Conservation (phyloP, 768 basidiomycete genomes). For the Mycena amicta region DNA sequence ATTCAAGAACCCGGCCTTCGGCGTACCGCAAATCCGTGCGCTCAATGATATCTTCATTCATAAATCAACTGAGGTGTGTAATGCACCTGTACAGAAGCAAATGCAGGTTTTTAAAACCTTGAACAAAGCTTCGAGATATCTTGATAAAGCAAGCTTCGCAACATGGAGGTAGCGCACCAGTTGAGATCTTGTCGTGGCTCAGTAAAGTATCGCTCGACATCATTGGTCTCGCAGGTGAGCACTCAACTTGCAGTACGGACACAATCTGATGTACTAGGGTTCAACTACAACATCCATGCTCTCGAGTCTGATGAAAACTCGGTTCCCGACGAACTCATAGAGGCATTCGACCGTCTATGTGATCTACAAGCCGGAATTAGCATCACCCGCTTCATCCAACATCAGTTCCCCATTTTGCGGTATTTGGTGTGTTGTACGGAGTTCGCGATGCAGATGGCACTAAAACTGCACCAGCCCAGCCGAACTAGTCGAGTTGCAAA, state of each 20-base stretch:
- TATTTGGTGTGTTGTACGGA: not conserved
- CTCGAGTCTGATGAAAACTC: not conserved
- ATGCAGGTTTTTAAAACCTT: too few relatives aligned
- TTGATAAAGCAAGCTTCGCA: constrained; percentile 19
- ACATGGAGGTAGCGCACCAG: not conserved
- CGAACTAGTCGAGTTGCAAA: not conserved
- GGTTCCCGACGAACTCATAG: not conserved
- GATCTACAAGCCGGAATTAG: not conserved
- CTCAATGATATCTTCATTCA: constrained; percentile 23
- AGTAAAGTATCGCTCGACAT: constrained; percentile 19
- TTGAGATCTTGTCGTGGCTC: constrained; percentile 15
- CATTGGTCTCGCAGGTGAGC: constrained; percentile 7
- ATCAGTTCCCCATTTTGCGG: not conserved
- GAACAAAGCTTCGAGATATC: constrained; percentile 31
- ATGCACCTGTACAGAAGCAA: too few relatives aligned
- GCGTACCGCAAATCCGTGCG: constrained; percentile 25
- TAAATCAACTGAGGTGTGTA: constrained; percentile 26
- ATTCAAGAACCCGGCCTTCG: constrained; percentile 27
- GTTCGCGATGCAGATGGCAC: not conserved
- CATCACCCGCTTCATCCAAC: not conserved
- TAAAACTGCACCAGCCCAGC: not conserved
- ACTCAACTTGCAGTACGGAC: too few relatives aligned
- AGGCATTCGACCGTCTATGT: not conserved
- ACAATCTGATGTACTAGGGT: not conserved
- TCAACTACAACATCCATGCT: not conserved